Conservation (phyloP, 768 basidiomycete species). For the Hortiboletus flavorubellus region DNA sequence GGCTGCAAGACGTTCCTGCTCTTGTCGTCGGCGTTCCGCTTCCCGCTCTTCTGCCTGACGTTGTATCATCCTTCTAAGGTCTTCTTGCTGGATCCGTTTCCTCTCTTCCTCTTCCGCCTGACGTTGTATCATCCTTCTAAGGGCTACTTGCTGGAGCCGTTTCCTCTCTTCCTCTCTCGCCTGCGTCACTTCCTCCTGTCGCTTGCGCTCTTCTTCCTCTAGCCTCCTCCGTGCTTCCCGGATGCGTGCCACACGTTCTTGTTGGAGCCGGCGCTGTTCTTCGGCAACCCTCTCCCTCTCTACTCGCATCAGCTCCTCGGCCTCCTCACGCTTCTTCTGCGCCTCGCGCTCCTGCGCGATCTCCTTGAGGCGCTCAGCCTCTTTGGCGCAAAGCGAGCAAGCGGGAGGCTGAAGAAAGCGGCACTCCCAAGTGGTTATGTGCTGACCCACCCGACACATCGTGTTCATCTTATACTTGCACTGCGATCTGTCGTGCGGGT, state of each 20-base stretch:
- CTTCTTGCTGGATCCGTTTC: neutral
- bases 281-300: slow-evolving; percentile 3
- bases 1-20: neutral
- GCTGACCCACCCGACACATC: slow-evolving; percentile 43
- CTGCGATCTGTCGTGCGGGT: slow-evolving; percentile 28
- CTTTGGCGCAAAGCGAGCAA: slow-evolving; percentile 46
- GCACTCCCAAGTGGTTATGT: slow-evolving; percentile 44
- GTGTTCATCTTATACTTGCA: slow-evolving; percentile 38
- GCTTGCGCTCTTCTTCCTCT: no score
- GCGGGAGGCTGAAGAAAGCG: slow-evolving; percentile 29
- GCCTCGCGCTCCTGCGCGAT: slow-evolving; percentile 36
- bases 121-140: no score
- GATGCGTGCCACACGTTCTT: slow-evolving; percentile 11
- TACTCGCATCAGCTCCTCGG: slow-evolving; percentile 33
- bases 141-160: no score
- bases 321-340: slow-evolving; percentile 42
- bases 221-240: no score
- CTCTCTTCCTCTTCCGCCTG: neutral
- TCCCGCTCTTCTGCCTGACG: slow-evolving; percentile 26
- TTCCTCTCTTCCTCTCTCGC: no score
- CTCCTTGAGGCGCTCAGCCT: slow-evolving; percentile 35
- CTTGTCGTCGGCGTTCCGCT: slow-evolving; percentile 1
- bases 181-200: no score
- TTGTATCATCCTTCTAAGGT: neutral
- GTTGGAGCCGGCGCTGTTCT: neutral